phyloP scores from a whole-genome alignment of 768 basidiomycete genomes.

The Amanita pseudoporphyria region DNA sequence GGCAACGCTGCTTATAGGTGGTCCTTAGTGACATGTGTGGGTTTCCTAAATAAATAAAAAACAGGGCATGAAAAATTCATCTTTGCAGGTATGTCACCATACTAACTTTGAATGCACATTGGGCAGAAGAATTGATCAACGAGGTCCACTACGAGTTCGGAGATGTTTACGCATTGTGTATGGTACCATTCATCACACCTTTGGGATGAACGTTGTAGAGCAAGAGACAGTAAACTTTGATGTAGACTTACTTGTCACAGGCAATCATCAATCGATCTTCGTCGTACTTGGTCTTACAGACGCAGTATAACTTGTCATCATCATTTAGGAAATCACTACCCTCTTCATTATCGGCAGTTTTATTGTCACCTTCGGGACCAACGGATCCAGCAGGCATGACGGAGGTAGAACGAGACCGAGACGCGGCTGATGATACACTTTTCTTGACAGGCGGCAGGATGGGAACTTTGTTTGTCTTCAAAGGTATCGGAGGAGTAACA shows the following conservation, averaged over 20 bases:
- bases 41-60: slow-evolving; percentile 48
- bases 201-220: neutral
- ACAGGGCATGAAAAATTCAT: slow-evolving; percentile 4
- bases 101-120: slow-evolving; percentile 64
- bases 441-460: slow-evolving; percentile 7
- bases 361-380: slow-evolving; percentile 26
- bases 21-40: slow-evolving; percentile 53
- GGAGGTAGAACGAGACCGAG: slow-evolving; percentile 64
- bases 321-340: slow-evolving; percentile 33
- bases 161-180: slow-evolving; percentile 73
- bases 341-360: slow-evolving; percentile 35
- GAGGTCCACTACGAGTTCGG: slow-evolving; percentile 73
- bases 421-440: slow-evolving; percentile 11
- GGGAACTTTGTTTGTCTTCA: slow-evolving; percentile 7
- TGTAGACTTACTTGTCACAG: slow-evolving; percentile 65
- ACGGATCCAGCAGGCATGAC: slow-evolving; percentile 45
- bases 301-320: slow-evolving; percentile 76
- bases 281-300: slow-evolving; percentile 83
- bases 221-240: neutral
- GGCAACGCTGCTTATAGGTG: slow-evolving; percentile 74
- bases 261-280: slow-evolving; percentile 89
- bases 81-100: neutral
- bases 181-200: slow-evolving; percentile 97
- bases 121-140: slow-evolving; percentile 93
- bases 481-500: slow-evolving; percentile 3